A percentile compares a stretch with the other conserved stretches of the same genome.
phyloP scores from a whole-genome alignment of 257 asterid genomes.

The Rauvolfia tetraphylla region DNA sequence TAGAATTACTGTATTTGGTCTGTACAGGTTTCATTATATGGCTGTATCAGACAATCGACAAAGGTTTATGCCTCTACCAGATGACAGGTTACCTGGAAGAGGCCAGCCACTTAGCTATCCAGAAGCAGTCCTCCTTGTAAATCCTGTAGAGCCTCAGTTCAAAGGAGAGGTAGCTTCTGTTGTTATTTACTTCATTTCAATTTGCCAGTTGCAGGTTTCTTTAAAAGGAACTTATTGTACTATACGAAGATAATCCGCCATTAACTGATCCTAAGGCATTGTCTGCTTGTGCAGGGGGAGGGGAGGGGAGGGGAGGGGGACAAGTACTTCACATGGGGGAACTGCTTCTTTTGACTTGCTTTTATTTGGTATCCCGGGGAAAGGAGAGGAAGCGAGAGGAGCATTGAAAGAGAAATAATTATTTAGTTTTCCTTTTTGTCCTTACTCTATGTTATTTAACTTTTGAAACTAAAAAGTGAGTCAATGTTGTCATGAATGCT shows the following conservation, averaged over 20 bases:
- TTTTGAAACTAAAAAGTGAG: not conserved
- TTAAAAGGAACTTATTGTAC: not conserved
- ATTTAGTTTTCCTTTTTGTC: not conserved
- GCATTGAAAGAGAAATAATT: not conserved
- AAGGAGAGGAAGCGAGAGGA: not conserved
- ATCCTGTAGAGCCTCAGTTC: slow-evolving; percentile 64
- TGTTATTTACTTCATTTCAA: not conserved
- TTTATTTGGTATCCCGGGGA: not conserved
- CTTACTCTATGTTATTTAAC: not conserved
- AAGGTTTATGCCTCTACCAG: slow-evolving; percentile 77
- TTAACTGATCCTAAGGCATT: not conserved
- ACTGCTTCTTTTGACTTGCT: not conserved
- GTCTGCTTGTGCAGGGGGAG: not conserved
- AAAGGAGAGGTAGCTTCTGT: slow-evolving; percentile 55
- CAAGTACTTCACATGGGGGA: not conserved
- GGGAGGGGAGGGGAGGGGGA: not conserved
- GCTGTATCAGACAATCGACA: slow-evolving; percentile 64
- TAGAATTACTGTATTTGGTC: not conserved
- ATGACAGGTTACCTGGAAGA: slow-evolving; percentile 61
- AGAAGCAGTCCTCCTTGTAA: slow-evolving; percentile 69
- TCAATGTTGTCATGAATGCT: not conserved
- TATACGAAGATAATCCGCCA: not conserved
- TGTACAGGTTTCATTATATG: slow-evolving; percentile 70
- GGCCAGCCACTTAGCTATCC: slow-evolving; percentile 62
- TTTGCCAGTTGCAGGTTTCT: not conserved